A percentile compares a stretch with the other conserved stretches of the same genome.
phyloP scores from a whole-genome alignment of 1,139 yeast genomes.

The Blastobotrys proliferans region DNA sequence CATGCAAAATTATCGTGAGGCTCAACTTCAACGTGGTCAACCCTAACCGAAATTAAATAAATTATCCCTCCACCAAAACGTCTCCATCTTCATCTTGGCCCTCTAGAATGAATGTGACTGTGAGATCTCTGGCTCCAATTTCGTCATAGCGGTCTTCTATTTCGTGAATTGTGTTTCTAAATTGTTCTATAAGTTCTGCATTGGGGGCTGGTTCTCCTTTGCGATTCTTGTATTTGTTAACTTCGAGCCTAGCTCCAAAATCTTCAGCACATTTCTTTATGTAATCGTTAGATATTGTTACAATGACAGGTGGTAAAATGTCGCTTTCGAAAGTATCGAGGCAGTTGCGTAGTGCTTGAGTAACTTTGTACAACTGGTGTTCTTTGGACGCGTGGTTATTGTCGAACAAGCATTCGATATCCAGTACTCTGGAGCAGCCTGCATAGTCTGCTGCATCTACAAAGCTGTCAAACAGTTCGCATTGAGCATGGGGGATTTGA shows the following conservation, averaged over 20 bases:
- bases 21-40: too few relatives aligned
- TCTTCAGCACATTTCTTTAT: slow-evolving; percentile 4
- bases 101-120: neutral
- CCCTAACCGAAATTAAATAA: too few relatives aligned
- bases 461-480: slow-evolving; percentile 3
- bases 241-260: neutral
- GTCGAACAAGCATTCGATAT: neutral
- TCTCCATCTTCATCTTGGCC: slow-evolving; percentile 4
- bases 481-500: neutral
- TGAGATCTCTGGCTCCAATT: slow-evolving; percentile 30
- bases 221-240: neutral
- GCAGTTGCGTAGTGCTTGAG: neutral
- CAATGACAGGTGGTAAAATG: slow-evolving; percentile 3
- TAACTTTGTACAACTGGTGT: neutral
- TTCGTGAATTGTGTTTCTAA: slow-evolving; percentile 16
- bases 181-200: slow-evolving; percentile 42
- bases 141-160: slow-evolving; percentile 44
- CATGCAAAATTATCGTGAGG: too few relatives aligned
- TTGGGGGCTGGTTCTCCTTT: slow-evolving; percentile 48
- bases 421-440: neutral
- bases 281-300: slow-evolving; percentile 1
- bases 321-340: neutral
- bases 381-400: neutral
- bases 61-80: neutral
- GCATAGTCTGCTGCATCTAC: slow-evolving; percentile 6